Conservation (phyloP, 495 filamentous ascomycete genomes). For the Xylaria bambusicola region DNA sequence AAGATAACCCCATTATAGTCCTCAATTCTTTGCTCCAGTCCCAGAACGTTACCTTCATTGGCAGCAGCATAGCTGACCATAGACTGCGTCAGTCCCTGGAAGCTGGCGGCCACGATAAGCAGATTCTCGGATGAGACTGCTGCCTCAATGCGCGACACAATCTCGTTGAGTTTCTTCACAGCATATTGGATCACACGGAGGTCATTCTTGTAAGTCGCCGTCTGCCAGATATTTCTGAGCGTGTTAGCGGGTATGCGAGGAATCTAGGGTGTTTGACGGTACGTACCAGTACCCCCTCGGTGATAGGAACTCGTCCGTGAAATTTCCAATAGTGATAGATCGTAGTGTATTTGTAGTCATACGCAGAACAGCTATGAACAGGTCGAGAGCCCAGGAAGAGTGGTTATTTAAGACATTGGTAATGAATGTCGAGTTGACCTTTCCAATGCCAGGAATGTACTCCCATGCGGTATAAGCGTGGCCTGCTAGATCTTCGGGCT, state of each 20-base stretch:
- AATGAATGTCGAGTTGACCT: neutral
- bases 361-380: neutral
- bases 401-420: slow-evolving; percentile 3
- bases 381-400: slow-evolving; percentile 5
- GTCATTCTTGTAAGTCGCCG: slow-evolving; percentile 12
- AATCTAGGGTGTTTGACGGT: neutral
- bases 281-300: slow-evolving; percentile 12
- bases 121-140: slow-evolving; percentile 15
- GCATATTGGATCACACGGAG: slow-evolving; percentile 15
- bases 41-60: slow-evolving; percentile 52
- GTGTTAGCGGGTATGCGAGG: neutral
- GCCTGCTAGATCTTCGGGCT: slow-evolving; percentile 2
- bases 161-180: slow-evolving; percentile 6
- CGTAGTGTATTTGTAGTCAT: neutral
- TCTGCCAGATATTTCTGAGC: slow-evolving; percentile 12
- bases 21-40: slow-evolving; percentile 31
- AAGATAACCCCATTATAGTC: slow-evolving; percentile 30
- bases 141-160: slow-evolving; percentile 2
- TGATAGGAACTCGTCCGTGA: slow-evolving; percentile 13
- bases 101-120: slow-evolving; percentile 36
- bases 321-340: neutral
- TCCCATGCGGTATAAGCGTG: slow-evolving; percentile 16
- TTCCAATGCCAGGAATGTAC: slow-evolving; percentile 2
- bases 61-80: slow-evolving; percentile 43
- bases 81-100: slow-evolving; percentile 45